Conservation (phyloP, 1,139 yeast species). For the Hyphopichia wangnamkhiaoensis region DNA sequence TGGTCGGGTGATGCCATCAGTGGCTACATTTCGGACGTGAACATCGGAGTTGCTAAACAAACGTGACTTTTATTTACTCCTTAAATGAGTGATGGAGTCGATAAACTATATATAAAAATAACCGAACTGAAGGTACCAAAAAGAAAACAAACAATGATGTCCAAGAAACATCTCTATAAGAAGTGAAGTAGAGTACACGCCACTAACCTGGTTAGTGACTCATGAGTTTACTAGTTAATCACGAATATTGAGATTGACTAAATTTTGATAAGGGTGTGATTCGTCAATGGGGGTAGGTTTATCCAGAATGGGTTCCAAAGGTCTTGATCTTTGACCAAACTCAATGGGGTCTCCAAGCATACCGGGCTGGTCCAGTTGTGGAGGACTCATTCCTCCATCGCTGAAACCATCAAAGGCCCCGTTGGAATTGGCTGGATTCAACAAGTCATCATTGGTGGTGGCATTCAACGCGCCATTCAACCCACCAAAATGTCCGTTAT, state of each 20-base stretch:
- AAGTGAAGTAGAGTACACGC: no score
- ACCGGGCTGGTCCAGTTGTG: conserved; percentile 3
- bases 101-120: not conserved
- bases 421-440: conserved; percentile 2
- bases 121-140: not conserved
- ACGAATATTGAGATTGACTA: conserved; percentile 8
- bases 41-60: no score
- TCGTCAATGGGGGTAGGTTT: conserved; percentile 27
- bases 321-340: conserved; percentile 3
- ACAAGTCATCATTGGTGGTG: conserved; percentile 6
- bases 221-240: no score
- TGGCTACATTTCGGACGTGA: no score
- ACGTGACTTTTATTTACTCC: no score
- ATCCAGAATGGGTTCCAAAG: conserved; percentile 23
- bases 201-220: no score
- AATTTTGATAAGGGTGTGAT: conserved; percentile 15
- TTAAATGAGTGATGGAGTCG: conserved; percentile 1
- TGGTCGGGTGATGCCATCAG: no score
- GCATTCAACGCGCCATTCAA: not conserved
- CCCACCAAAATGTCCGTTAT: not conserved
- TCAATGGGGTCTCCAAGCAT: conserved; percentile 13
- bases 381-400: conserved; percentile 12
- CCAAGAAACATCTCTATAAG: no score
- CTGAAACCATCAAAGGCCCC: conserved; percentile 15
- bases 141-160: no score